A percentile compares a stretch with the other conserved stretches of the same genome.
Conservation (phyloP, 2,329 filamentous ascomycete genomes). For the Arthrobotrys entomopaga region DNA sequence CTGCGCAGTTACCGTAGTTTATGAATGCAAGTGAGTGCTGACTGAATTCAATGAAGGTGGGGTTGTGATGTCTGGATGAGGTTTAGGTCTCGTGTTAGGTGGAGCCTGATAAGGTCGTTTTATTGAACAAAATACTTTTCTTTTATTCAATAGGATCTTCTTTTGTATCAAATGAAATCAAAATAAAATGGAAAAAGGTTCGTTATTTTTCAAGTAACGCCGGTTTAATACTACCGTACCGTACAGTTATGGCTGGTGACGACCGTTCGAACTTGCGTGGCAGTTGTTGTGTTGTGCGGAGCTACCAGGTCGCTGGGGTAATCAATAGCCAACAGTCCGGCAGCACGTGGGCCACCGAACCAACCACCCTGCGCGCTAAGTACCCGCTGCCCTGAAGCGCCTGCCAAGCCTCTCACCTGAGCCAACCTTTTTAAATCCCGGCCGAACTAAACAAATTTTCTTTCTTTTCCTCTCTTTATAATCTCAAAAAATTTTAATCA, state of each 20-base stretch:
- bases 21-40: no score
- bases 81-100: conserved; percentile 9
- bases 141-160: no score
- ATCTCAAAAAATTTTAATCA: conserved; percentile 55
- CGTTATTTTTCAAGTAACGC: no score
- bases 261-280: neutral
- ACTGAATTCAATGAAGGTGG: neutral
- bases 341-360: conserved; percentile 4
- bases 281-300: conserved; percentile 15
- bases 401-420: neutral
- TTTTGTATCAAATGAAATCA: no score
- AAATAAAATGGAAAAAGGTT: no score
- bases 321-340: neutral
- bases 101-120: conserved; percentile 10
- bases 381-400: neutral
- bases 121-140: neutral
- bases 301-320: neutral
- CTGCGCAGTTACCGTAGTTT: no score
- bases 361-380: neutral
- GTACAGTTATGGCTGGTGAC: no score
- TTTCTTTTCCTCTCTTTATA: conserved; percentile 29
- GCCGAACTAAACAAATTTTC: neutral
- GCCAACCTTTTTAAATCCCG: conserved; percentile 8
- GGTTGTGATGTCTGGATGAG: neutral
- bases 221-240: no score